Percentiles rank a stretch among this genome's conserved stretches.
Evolutionary conservation across 176 grass and related monocot genomes (phyloP).

Genomic region (Guadua angustifolia): DNA sequence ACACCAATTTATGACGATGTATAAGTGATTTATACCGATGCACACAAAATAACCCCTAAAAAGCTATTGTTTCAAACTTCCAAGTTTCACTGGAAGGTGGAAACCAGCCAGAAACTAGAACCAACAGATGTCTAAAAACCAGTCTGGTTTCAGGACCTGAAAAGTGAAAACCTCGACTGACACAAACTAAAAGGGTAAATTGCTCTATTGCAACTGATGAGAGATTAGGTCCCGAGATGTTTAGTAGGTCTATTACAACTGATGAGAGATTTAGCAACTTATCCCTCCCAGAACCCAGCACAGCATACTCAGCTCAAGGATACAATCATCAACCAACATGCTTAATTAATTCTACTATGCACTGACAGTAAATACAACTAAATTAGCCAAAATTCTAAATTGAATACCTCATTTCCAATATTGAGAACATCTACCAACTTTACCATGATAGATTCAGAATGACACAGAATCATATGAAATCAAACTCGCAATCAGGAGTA

Average conservation of each 20-base stretch:
- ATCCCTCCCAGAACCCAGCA: constrained; percentile 7
- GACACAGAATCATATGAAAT: constrained; percentile 26
- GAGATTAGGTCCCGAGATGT: background rate
- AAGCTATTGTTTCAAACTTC: background rate
- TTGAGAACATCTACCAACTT: background rate
- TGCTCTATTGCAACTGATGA: background rate
- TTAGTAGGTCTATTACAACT: constrained; percentile 3
- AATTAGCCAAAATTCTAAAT: constrained; percentile 22
- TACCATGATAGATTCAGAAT: background rate
- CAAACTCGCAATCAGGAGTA: background rate
- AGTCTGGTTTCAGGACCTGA: background rate
- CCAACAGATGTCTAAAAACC: constrained; percentile 7
- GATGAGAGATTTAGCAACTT: background rate
- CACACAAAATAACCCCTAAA: constrained; percentile 8
- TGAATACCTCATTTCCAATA: background rate
- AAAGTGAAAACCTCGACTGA: background rate
- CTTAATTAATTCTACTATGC: constrained; percentile 15
- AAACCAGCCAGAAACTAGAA: constrained; percentile 22
- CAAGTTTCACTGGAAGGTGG: background rate
- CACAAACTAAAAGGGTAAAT: background rate
- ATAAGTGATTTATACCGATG: background rate
- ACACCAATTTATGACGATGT: constrained; percentile 2
- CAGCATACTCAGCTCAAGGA: background rate
- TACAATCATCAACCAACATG: constrained; percentile 6
- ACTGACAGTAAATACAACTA: background rate